Evolutionary conservation across 169 alveolate species (phyloP).

Genomic region (Plasmodium ovale): DNA sequence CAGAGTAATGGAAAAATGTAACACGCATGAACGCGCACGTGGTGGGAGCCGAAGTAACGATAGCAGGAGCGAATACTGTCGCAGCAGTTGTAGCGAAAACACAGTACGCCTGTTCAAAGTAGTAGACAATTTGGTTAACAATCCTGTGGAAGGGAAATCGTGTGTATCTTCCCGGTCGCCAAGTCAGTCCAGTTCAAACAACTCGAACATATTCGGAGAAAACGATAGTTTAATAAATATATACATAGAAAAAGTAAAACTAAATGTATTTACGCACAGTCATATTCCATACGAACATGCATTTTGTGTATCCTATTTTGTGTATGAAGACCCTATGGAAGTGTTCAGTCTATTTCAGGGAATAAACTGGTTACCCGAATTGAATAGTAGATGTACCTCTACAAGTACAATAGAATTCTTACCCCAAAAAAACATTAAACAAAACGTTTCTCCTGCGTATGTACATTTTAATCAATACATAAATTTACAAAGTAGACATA

Average conservation of each 20-base stretch:
- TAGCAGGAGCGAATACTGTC: neutral
- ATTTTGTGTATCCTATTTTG: constrained; percentile 70
- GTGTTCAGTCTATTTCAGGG: constrained; percentile 72
- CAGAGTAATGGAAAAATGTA: neutral
- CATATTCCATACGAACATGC: constrained; percentile 5
- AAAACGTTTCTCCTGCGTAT: neutral
- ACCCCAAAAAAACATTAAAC: constrained; percentile 8
- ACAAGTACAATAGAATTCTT: constrained; percentile 12
- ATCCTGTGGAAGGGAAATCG: neutral
- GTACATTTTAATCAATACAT: constrained; percentile 33
- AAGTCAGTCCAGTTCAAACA: constrained; percentile 9
- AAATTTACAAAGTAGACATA: constrained; percentile 51
- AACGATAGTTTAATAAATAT: constrained; percentile 26
- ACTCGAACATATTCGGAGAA: constrained; percentile 2
- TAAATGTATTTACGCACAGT: neutral
- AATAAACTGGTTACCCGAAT: constrained; percentile 70
- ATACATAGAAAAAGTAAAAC: constrained; percentile 41
- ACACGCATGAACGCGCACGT: neutral
- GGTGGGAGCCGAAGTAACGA: neutral
- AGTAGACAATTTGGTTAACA: neutral
- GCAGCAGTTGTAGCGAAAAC: neutral
- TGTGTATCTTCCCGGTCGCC: constrained; percentile 20
- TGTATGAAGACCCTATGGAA: constrained; percentile 73
- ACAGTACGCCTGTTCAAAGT: neutral
- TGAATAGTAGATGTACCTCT: constrained; percentile 63